Evolutionary conservation across 2,329 filamentous ascomycete genomes (phyloP).

Genomic region (Penicillium sp.): DNA sequence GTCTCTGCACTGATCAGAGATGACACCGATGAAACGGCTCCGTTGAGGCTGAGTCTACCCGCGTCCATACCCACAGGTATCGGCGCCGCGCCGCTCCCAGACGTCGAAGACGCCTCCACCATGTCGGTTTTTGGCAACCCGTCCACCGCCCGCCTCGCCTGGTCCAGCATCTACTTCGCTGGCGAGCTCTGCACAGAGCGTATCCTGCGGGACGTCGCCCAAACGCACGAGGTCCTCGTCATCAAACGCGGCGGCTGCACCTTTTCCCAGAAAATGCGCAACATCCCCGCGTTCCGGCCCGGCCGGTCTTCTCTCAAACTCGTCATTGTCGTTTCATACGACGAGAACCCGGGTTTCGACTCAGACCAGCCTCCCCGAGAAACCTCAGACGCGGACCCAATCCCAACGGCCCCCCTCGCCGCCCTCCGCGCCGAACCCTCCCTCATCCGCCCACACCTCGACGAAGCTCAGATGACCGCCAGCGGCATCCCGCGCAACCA

Average conservation of each 20-base stretch:
- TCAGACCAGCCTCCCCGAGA: slow-evolving; percentile 6
- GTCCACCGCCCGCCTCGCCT: slow-evolving; percentile 58
- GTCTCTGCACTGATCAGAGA: slow-evolving; percentile 55
- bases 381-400: slow-evolving; percentile 1
- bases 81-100: slow-evolving; percentile 68
- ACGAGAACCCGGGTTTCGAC: slow-evolving; percentile 41
- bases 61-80: slow-evolving; percentile 54
- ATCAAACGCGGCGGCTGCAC: slow-evolving; percentile 80
- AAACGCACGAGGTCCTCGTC: slow-evolving; percentile 73
- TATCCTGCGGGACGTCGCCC: slow-evolving; percentile 55
- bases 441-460: slow-evolving; percentile 69
- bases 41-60: slow-evolving; percentile 46
- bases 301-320: slow-evolving; percentile 67
- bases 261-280: slow-evolving; percentile 79
- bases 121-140: slow-evolving; percentile 39
- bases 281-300: slow-evolving; percentile 77
- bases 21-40: slow-evolving; percentile 31
- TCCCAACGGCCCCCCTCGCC: slow-evolving; percentile 38
- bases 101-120: slow-evolving; percentile 57
- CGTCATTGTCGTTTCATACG: slow-evolving; percentile 73
- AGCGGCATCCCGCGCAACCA: slow-evolving; percentile 68
- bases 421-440: slow-evolving; percentile 39
- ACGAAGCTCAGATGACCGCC: slow-evolving; percentile 70
- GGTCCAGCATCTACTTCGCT: slow-evolving; percentile 71
- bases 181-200: slow-evolving; percentile 64